phyloP scores from a whole-genome alignment of 148 eudicot genomes.

The Cornus florida region DNA sequence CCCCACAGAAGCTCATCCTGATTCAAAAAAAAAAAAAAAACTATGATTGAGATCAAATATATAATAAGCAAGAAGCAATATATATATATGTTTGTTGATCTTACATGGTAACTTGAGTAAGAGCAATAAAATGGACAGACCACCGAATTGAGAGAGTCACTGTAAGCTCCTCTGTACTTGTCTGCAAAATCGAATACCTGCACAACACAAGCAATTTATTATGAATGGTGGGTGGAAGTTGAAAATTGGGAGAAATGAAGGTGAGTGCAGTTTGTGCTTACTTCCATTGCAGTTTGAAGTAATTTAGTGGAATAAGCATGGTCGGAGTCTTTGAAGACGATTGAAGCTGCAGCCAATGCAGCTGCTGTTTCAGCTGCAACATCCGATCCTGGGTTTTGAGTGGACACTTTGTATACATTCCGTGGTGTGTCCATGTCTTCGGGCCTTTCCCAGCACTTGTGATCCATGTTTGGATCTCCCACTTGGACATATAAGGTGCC shows the following conservation, averaged over 20 bases:
- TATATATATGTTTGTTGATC: neutral
- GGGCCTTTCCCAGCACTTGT: constrained; percentile 88
- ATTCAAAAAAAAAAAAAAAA: neutral
- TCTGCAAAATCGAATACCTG: constrained; percentile 88
- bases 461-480: constrained; percentile 77
- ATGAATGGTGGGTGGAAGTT: neutral
- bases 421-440: constrained; percentile 97
- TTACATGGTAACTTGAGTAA: constrained; percentile 78
- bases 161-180: constrained; percentile 67
- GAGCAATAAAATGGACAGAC: constrained; percentile 93
- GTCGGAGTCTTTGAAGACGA: constrained; percentile 74
- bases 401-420: constrained; percentile 61
- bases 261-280: constrained; percentile 5
- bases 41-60: neutral
- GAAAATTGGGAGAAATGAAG: neutral
- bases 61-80: neutral
- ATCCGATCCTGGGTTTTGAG: constrained; percentile 83
- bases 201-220: neutral
- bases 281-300: constrained; percentile 56
- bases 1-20: constrained; percentile 96
- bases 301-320: constrained; percentile 64
- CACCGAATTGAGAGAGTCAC: constrained; percentile 65
- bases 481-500: constrained; percentile 74
- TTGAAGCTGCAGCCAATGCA: constrained; percentile 85
- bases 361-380: constrained; percentile 96